phyloP scores from a whole-genome alignment of 2,329 filamentous ascomycete species.

The Cladophialophora carrionii region DNA sequence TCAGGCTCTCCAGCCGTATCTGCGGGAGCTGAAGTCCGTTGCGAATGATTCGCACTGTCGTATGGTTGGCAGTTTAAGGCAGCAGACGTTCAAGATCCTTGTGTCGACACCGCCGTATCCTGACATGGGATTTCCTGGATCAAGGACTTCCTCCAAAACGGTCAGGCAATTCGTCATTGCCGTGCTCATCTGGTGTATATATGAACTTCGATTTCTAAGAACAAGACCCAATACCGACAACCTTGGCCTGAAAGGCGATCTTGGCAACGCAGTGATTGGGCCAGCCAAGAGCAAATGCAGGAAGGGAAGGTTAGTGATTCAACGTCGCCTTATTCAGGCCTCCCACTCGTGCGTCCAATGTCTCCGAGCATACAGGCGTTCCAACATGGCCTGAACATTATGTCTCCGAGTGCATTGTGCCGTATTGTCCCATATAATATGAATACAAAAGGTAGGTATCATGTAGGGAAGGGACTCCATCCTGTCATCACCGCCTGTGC shows the following conservation, averaged over 20 bases:
- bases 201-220: not conserved
- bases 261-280: not conserved
- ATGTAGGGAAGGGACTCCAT: not conserved
- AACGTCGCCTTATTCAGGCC: not conserved
- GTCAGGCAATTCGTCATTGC: not conserved
- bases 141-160: not conserved
- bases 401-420: not conserved
- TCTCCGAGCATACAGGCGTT: not conserved
- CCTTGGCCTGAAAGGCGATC: not conserved
- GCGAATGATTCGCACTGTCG: not conserved
- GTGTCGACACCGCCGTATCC: not conserved
- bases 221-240: not conserved
- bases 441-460: not conserved
- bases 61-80: not conserved
- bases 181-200: not conserved
- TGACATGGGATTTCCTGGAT: not conserved
- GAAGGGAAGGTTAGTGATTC: not conserved
- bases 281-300: not conserved
- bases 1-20: not conserved
- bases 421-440: not conserved
- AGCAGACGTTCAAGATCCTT: not conserved
- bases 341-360: not conserved
- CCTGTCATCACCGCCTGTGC: not conserved
- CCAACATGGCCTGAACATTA: not conserved
- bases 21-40: not conserved